Conservation (phyloP, 495 filamentous ascomycete genomes). For the Parmelia sp. region DNA sequence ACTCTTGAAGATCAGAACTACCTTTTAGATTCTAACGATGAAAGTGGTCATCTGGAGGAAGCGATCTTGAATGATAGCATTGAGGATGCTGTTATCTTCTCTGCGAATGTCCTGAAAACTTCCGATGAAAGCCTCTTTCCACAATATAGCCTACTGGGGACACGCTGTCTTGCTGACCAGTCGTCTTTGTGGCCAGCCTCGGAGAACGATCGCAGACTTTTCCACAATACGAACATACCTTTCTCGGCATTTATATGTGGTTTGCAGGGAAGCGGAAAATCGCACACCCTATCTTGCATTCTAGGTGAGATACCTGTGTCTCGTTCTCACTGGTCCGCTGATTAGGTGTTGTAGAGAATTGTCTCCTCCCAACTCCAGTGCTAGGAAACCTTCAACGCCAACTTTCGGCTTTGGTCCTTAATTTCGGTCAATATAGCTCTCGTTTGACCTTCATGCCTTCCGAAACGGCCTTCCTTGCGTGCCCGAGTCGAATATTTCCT, state of each 20-base stretch:
- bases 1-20: not conserved
- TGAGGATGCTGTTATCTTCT: not conserved
- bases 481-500: not conserved
- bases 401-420: slow-evolving; percentile 61
- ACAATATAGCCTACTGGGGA: not conserved
- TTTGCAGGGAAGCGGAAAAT: slow-evolving; percentile 68
- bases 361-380: slow-evolving; percentile 24
- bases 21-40: not conserved
- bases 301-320: slow-evolving; percentile 55
- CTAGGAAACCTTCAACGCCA: slow-evolving; percentile 41
- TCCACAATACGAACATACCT: slow-evolving; percentile 56
- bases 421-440: slow-evolving; percentile 56
- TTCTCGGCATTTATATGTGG: slow-evolving; percentile 70
- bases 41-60: not conserved
- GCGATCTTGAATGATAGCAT: not conserved
- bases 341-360: slow-evolving; percentile 1
- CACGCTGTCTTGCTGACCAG: not conserved
- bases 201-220: not conserved
- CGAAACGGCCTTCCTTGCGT: not conserved
- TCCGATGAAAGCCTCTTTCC: not conserved
- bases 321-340: not conserved
- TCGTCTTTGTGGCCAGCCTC: not conserved
- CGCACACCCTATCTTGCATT: slow-evolving; percentile 64
- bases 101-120: not conserved
- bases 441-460: slow-evolving; percentile 44